Percentiles rank a stretch among this genome's conserved stretches.
Evolutionary conservation across 208 protist species (phyloP).

Genomic region (Crithidia brevicula): DNA sequence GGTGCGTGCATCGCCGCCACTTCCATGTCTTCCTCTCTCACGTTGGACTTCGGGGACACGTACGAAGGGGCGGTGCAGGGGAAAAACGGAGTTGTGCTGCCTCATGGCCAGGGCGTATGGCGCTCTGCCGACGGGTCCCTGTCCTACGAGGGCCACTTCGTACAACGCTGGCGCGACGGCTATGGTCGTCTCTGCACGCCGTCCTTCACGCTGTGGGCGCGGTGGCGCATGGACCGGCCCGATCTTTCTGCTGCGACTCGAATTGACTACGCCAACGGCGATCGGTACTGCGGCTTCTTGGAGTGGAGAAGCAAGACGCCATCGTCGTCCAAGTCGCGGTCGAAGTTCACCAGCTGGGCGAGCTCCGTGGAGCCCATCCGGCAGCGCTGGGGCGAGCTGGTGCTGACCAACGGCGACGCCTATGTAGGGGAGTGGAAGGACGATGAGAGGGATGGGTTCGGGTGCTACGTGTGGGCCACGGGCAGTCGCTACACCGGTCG

Average conservation of each 20-base stretch:
- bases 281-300: constrained; percentile 67
- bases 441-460: constrained; percentile 71
- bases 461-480: constrained; percentile 58
- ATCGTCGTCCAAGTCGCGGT: constrained; percentile 15
- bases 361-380: constrained; percentile 36
- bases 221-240: constrained; percentile 77
- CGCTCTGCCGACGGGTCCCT: constrained; percentile 44
- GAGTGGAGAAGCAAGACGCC: constrained; percentile 22
- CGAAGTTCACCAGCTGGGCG: constrained; percentile 73
- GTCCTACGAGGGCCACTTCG: constrained; percentile 74
- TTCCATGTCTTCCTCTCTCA: too few relatives aligned
- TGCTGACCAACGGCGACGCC: constrained; percentile 50
- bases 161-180: constrained; percentile 69
- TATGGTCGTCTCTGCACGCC: constrained; percentile 65
- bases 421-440: constrained; percentile 87
- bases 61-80: constrained; percentile 59
- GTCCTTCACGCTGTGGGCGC: constrained; percentile 61
- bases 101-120: constrained; percentile 71
- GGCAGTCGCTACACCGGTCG: constrained; percentile 78
- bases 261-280: constrained; percentile 64
- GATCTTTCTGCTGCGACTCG: constrained; percentile 52
- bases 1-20: too few relatives aligned
- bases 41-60: constrained; percentile 62
- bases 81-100: constrained; percentile 41
- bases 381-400: constrained; percentile 72